Evolutionary conservation across 2,329 filamentous ascomycete species (phyloP).

Genomic region (Apiospora marii): DNA sequence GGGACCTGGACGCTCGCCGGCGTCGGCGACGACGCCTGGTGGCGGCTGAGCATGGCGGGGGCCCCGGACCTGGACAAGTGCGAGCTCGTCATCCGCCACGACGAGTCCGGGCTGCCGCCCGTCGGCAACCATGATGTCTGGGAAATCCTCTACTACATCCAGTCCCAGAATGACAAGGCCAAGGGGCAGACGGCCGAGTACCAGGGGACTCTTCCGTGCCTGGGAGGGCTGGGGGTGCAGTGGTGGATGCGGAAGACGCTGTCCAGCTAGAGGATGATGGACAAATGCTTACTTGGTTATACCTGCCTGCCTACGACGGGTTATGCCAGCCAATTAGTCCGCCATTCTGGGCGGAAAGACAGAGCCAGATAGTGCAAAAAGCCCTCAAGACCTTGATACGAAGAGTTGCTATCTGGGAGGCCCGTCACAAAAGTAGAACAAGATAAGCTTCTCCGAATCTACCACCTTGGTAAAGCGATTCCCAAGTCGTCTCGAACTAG

Average conservation of each 20-base stretch:
- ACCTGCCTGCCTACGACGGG: not conserved
- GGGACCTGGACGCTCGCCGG: not conserved
- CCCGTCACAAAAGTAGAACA: not conserved
- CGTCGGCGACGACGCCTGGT: not conserved
- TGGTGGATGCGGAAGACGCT: not conserved
- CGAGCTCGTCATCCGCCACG: not conserved
- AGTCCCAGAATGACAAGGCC: not conserved
- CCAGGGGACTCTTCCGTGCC: not conserved
- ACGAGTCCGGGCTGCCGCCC: not conserved
- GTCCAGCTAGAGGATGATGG: no score
- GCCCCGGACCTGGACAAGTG: not conserved
- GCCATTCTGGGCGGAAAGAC: not conserved
- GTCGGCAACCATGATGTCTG: not conserved
- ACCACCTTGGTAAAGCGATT: not conserved
- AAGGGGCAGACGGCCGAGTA: not conserved
- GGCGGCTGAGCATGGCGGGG: not conserved
- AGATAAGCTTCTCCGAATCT: not conserved
- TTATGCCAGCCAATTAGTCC: not conserved
- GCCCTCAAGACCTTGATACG: not conserved
- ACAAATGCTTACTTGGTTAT: not conserved
- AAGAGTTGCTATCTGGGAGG: not conserved
- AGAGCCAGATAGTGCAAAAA: not conserved
- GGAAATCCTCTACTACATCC: not conserved
- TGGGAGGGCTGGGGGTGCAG: not conserved
- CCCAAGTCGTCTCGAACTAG: no score